phyloP scores from a whole-genome alignment of 108 stramenopile species.

The Conticribra weissflogii region DNA sequence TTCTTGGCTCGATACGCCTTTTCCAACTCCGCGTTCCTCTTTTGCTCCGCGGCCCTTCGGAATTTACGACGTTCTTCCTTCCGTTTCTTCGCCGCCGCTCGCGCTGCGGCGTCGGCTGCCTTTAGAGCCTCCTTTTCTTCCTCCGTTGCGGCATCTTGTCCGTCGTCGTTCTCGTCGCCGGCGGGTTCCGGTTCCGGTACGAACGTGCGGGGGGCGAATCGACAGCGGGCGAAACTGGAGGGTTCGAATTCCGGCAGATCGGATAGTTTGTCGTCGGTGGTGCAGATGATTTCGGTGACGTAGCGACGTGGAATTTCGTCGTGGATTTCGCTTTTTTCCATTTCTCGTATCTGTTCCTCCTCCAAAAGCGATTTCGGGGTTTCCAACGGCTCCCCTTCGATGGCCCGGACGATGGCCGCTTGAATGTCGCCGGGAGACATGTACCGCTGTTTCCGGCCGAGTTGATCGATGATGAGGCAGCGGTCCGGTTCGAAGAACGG shows the following conservation, averaged over 20 bases:
- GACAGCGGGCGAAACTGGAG: conserved; percentile 45
- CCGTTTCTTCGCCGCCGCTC: conserved; percentile 10
- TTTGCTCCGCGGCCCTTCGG: conserved; percentile 30
- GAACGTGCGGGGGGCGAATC: conserved; percentile 28
- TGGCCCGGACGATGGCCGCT: conserved; percentile 30
- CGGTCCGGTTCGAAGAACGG: conserved; percentile 39
- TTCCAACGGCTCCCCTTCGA: conserved; percentile 29
- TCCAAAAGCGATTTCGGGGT: conserved; percentile 37
- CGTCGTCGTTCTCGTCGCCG: conserved; percentile 16
- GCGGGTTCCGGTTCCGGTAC: conserved; percentile 21
- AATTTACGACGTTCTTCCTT: conserved; percentile 26
- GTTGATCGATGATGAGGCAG: conserved; percentile 44
- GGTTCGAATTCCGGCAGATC: conserved; percentile 46
- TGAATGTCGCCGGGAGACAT: conserved; percentile 44
- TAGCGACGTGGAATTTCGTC: background rate
- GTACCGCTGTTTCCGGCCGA: conserved; percentile 43
- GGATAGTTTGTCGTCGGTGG: conserved; percentile 27
- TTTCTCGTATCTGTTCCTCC: conserved; percentile 32
- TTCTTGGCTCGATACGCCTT: conserved; percentile 29
- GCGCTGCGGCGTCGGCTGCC: conserved; percentile 15
- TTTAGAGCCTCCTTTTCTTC: conserved; percentile 26
- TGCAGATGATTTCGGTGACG: conserved; percentile 36
- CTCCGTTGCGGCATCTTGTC: conserved; percentile 5
- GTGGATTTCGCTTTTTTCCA: background rate
- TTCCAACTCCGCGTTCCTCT: conserved; percentile 42